Evolutionary conservation across 495 filamentous ascomycete species (phyloP), one percentile per base, ranked within the genome.

Genomic region (Xanthoparmelia taractica): DNA sequence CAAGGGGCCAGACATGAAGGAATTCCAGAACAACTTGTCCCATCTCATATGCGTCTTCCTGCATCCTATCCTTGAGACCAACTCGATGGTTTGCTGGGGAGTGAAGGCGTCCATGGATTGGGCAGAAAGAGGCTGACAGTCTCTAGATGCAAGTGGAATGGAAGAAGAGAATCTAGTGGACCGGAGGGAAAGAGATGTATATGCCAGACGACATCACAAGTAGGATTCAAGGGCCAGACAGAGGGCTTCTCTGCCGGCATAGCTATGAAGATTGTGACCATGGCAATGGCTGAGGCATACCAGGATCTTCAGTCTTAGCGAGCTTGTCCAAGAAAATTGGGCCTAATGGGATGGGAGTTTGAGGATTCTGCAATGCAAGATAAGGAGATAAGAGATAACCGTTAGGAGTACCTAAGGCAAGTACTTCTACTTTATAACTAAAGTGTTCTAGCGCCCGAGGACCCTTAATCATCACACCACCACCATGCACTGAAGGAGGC

Each of bases 1-100:
- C 31, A 84, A 64, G 50, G 77, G 77, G 1, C 82, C 81, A 2
- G 79, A 77, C 48, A 80, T 80, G 33, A 82, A 75, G 31, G 79
- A 73, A 59, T 80, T 83, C n/a, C 79, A 58, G 60, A 83, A 84
- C 27, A 82, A 73, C 61, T 82, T 84, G 67, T 80, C 77, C 7
- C 77, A 73, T 38, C 78, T 71, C 78, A 80, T 82, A 56, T 78
- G 75, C 18, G 79, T 80, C 66, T 83, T 84, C 50, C 72, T 72
- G 55, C 69, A 74, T 1, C 82, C 83, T 17, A 66, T 66, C 23
- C 64, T 66, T 0, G 57, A 68, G 63, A 67, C 62, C 20, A 69
- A 57, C 48, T 68, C 66, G 36, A 60, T 65, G 8, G 63, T 65
- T 55, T 68, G 63, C 45, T 68, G 66, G 37, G 66, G 63, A 10